Base-by-base conservation (phyloP, 371 early-diverging fungal species). In the Mucor saturninus region DNA sequence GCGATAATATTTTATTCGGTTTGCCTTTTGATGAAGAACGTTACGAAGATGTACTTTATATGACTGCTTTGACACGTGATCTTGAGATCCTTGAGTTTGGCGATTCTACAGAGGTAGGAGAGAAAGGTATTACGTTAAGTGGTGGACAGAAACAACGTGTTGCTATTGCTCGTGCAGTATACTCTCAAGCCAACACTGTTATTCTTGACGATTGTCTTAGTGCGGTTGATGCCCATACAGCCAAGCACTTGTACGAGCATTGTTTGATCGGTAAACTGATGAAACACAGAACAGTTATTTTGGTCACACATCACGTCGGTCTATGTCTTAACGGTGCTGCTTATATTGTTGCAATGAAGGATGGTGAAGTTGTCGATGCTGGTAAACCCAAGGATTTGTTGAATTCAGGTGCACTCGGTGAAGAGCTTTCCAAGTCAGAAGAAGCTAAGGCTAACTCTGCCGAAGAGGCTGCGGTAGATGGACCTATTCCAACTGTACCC, bases 31-130 rank as follows among this genome's bases (percentile, higher is more conserved):
- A 89, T 54, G 76, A 81, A 56, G 80, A 81, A 13, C 81, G 89
- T 2, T 93, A 91, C 61, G 65, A 77, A 14, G 69, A 81, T n/a
- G 86, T 87, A 0, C 56, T 93, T 2, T 79, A 83, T 63, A 83
- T 82, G 81, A 88, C 90, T 30, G 93, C 93, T 1, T 76, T 96
- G 30, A 78, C 80, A 0, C 79, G 91, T 29, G 97, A 98, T 70
- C 73, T 97, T 54, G 89, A 91, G 38, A 92, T 89, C 30, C 73
- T 97, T 30, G 83, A 85, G 14, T 74, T 85, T 39, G 96, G 95
- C 26, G 97, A 97, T 74, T 62, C 80, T 64, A 96, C 96, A 0
- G 93, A 94, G 76, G 87, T 95, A 54, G 96, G 96, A 43, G 95
- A 95, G 73, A 87, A 88, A 56, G 96, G 95, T 6, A 85, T 95